Evolutionary conservation across 2,329 filamentous ascomycete species (phyloP), one percentile per base, ranked within the genome.

Genomic region (Decorospora gaudefroyi): DNA sequence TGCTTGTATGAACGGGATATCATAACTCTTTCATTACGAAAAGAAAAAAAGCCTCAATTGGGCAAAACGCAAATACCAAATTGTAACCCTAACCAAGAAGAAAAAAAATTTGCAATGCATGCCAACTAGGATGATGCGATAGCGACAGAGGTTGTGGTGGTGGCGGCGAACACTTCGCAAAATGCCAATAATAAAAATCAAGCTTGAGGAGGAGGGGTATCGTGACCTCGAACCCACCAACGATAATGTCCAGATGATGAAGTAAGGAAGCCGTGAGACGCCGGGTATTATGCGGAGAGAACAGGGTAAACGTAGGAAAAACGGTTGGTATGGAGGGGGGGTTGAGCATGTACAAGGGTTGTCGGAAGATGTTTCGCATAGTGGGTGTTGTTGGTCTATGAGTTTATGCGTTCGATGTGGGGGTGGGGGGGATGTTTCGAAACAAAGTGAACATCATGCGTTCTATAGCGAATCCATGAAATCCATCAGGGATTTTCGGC

Each of bases 401-500:
- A 39, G 44, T 55, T 49, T 29, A 52, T 53, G 49, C 51, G 41
- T 33, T 27, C 27, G 25, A 27, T 22, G 27, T 36, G 31, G 46
- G 33, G 35, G n/a, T n/a, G 17, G 32, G 29, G 26, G 36, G 18
- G 29, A 31, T 17, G 43, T 40, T 49, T 54, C 42, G 55, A 57
- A 61, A 60, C 51, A 41, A 48, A 53, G 40, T 45, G 16, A 37
- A 19, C 23, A 17, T 30, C 12, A 41, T 40, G 50, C 33, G 19
- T 28, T 31, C n/a, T 51, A 51, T 13, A 62, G 40, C 33, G 55
- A 55, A 34, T 50, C 45, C 31, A 68, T 57, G 35, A 70, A 55
- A 37, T 68, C 66, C 64, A 71, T 68, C 17, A 69, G 47, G 25
- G 66, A 69, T 49, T 68, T 70, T 30, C 68, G 58, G 58, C 70